A percentile compares a stretch with the other conserved stretches of the same genome.
phyloP scores from a whole-genome alignment of 352 stramenopile genomes.

The Globisporangium iwayamae region DNA sequence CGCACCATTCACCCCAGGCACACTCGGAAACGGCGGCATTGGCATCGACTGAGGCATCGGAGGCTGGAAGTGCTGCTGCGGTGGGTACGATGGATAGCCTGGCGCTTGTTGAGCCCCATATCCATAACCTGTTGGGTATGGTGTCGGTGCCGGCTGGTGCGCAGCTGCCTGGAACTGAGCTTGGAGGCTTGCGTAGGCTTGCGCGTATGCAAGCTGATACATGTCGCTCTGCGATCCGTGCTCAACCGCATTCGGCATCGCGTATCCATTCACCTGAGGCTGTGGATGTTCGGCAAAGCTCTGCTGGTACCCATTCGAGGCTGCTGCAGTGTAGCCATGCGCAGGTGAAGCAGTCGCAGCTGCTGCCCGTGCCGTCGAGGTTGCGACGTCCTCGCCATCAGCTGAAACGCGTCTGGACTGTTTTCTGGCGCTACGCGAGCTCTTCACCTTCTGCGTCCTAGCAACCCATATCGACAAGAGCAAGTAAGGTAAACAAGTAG shows the following conservation, averaged over 20 bases:
- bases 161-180: constrained; percentile 40
- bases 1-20: constrained; percentile 18
- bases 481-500: neutral
- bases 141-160: constrained; percentile 11
- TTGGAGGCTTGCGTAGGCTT: constrained; percentile 66
- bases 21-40: constrained; percentile 16
- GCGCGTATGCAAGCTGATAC: constrained; percentile 64
- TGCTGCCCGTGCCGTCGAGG: constrained; percentile 2
- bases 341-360: neutral
- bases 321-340: constrained; percentile 7
- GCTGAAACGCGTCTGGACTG: constrained; percentile 20
- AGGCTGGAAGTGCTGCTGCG: constrained; percentile 15
- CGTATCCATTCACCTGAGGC: constrained; percentile 4
- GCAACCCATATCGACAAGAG: neutral
- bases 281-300: neutral
- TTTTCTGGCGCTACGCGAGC: constrained; percentile 19
- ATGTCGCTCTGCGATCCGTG: constrained; percentile 24
- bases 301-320: neutral
- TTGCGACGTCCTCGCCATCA: constrained; percentile 20
- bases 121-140: constrained; percentile 12
- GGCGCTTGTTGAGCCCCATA: constrained; percentile 12
- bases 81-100: constrained; percentile 25
- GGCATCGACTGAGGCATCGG: constrained; percentile 12
- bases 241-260: neutral
- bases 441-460: constrained; percentile 27